Percentiles rank a stretch among this genome's conserved stretches.
Conservation (phyloP, 441 rosid species). For the Dalechampia spathulata region DNA sequence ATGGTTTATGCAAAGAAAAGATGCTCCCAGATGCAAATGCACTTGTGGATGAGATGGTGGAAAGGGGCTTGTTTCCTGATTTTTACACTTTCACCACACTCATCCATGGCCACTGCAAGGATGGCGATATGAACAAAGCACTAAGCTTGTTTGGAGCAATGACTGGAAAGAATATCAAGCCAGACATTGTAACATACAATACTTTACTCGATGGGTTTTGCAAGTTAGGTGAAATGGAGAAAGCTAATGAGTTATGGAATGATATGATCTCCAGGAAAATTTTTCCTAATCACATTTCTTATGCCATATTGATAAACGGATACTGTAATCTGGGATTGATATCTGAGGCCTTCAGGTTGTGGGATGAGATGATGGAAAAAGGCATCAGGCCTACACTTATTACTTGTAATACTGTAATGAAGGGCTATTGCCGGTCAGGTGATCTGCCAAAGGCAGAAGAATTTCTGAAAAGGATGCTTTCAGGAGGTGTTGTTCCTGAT, state of each 20-base stretch:
- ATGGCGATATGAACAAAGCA: constrained; percentile 54
- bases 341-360: constrained; percentile 54
- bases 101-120: constrained; percentile 74
- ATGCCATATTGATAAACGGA: constrained; percentile 60
- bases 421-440: constrained; percentile 71
- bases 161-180: constrained; percentile 51
- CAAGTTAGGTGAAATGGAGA: constrained; percentile 56
- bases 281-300: constrained; percentile 53
- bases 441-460: constrained; percentile 46
- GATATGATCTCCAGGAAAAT: constrained; percentile 47
- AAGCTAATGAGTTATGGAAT: constrained; percentile 54
- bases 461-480: constrained; percentile 52
- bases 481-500: constrained; percentile 57
- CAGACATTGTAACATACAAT: constrained; percentile 76
- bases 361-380: constrained; percentile 67
- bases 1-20: constrained; percentile 69
- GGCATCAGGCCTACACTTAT: constrained; percentile 53
- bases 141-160: constrained; percentile 46
- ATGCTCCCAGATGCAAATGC: constrained; percentile 62
- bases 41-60: constrained; percentile 53
- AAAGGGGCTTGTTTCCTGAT: constrained; percentile 63
- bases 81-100: constrained; percentile 69
- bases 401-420: constrained; percentile 59
- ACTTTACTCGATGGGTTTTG: constrained; percentile 74
- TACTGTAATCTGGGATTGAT: constrained; percentile 50